Evolutionary conservation across 768 basidiomycete genomes (phyloP).

Genomic region (Calocera viscosa): DNA sequence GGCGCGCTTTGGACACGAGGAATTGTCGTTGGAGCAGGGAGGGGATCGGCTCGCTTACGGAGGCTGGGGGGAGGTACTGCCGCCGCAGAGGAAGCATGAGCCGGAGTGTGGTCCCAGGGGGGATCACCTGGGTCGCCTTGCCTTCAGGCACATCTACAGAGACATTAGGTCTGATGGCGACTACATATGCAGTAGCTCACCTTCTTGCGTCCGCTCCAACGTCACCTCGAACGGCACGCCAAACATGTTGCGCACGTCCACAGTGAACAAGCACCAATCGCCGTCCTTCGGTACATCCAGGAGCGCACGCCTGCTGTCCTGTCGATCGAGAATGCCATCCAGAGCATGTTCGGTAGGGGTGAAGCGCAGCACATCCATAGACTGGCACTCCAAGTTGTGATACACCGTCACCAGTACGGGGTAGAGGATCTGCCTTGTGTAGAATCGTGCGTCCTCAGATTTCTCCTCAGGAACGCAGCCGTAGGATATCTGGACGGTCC

Average conservation of each 20-base stretch:
- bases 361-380: constrained; percentile 69
- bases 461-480: constrained; percentile 41
- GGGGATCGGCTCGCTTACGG: constrained; percentile 13
- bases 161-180: no score
- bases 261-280: constrained; percentile 74
- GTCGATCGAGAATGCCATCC: constrained; percentile 20
- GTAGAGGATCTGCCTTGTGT: constrained; percentile 76
- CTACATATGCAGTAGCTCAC: constrained; percentile 26
- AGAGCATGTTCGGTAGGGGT: constrained; percentile 23
- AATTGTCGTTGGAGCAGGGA: constrained; percentile 57
- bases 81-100: constrained; percentile 62
- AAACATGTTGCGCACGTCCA: constrained; percentile 88
- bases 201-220: constrained; percentile 54
- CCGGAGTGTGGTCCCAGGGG: constrained; percentile 75
- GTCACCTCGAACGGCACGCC: constrained; percentile 83
- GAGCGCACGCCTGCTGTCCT: constrained; percentile 25
- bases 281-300: constrained; percentile 33
- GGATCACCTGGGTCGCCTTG: constrained; percentile 47
- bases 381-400: constrained; percentile 79
- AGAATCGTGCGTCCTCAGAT: constrained; percentile 37
- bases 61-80: constrained; percentile 45
- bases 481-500: constrained; percentile 74
- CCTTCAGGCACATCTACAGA: constrained; percentile 35
- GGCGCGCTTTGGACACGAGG: constrained; percentile 61
- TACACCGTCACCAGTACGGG: constrained; percentile 90